Evolutionary conservation across 1,139 yeast species (phyloP), one percentile per base, ranked within the genome.

Genomic region (Candida albicans): DNA sequence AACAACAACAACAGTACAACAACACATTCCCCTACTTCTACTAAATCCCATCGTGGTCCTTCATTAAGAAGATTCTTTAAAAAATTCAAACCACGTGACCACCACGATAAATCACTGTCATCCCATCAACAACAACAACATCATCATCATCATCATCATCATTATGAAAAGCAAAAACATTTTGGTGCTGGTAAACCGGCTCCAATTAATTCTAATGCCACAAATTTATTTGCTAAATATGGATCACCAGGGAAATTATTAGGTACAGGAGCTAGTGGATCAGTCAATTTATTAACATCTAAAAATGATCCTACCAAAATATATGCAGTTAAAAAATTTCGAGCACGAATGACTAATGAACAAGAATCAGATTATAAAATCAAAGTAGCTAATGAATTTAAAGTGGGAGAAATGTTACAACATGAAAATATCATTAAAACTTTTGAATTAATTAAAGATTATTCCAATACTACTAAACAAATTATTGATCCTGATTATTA

Each of bases 251-350:
- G 86, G 1, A 75, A 70, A 51, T 59, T 79, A 25, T 64, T 81
- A 14, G 95, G 95, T 5, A 76, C 85, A 42, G 95, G 95, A 24
- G 91, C 93, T 7, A 83, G 87, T 35, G 93, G 95, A 0, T 79
- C 87, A 2, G 95, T 86, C 12, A 75, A 79, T 44, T 70, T 83
- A 39, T 79, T 82, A 4, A 70, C 74, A 22, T 66, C 78, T 35
- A 67, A 67, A 28, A 57, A 68, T 1, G 79, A 79, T 52, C 75
- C 79, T 2, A 46, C 47, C 24, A 68, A 72, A 50, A 58, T 82
- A 3, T 84, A 69, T 59, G 95, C 95, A 0, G 82, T 86, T 37
- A 86, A 86, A 61, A 81, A 82, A 57, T 84, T 85, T 55, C 68
- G 88, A 54, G 61, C 79, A 12, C 77, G 75, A 57, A 65, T 73